These are phyloP conservation scores for Terfezia claveryi DNA, from an alignment of 495 filamentous ascomycete species.

Conservation along the genomic window DNA sequence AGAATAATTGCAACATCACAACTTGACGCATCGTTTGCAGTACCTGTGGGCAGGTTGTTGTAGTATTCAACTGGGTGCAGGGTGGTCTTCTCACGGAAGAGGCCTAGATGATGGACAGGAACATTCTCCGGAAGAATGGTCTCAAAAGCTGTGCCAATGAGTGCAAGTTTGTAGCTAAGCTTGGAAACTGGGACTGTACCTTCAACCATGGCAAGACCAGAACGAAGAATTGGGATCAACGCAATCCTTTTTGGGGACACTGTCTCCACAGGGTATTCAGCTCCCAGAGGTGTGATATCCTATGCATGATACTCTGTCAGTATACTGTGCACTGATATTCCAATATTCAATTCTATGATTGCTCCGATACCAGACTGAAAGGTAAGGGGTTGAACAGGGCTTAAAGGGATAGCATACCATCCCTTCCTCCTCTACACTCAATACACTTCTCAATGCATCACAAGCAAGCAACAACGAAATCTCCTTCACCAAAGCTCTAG, in stretches of 20 bases:
- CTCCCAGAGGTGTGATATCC: conserved; percentile 55
- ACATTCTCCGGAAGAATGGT: conserved; percentile 59
- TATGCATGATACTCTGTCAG: conserved; percentile 13
- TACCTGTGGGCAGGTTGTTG: conserved; percentile 78
- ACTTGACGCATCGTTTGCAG: conserved; percentile 23
- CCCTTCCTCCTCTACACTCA: conserved; percentile 22
- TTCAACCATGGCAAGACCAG: conserved; percentile 75
- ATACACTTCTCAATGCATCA: conserved; percentile 49
- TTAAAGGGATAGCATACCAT: neutral
- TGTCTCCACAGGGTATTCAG: conserved; percentile 38
- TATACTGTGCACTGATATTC: too few relatives aligned
- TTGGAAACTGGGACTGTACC: conserved; percentile 22
- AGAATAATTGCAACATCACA: conserved; percentile 55
- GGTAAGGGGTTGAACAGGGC: too few relatives aligned
- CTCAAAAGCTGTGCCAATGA: conserved; percentile 38
- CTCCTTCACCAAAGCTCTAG: conserved; percentile 62
- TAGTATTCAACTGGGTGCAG: conserved; percentile 93
- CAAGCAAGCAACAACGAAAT: conserved; percentile 63
- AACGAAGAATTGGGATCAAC: conserved; percentile 78
- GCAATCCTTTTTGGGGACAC: conserved; percentile 40
- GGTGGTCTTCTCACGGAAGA: conserved; percentile 69
- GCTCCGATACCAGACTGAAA: too few relatives aligned
- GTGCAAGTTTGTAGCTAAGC: neutral
- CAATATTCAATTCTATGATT: too few relatives aligned
- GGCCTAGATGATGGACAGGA: conserved; percentile 77